Percentiles rank a stretch among this genome's conserved stretches.
Conservation (phyloP, 1,284 basidiomycete genomes). For the Puccinia novopanici region DNA sequence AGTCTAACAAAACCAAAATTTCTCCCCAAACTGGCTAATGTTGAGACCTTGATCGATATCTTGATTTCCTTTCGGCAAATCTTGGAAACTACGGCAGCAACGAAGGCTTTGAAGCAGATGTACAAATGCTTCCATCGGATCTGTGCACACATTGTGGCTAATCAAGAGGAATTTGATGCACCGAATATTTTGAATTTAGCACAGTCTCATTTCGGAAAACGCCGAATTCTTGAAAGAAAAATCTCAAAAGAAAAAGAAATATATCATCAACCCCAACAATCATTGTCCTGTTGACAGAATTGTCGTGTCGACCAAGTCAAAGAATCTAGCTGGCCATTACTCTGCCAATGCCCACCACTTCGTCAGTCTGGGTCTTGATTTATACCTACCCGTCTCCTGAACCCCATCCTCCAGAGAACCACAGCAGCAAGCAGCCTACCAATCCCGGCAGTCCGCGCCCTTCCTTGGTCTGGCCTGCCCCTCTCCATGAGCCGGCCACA, state of each 20-base stretch:
- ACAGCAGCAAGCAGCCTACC: not conserved
- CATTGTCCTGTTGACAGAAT: too few species aligned
- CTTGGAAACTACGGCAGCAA: slow-evolving; percentile 79
- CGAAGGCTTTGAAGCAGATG: slow-evolving; percentile 79
- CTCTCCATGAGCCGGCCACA: slow-evolving; percentile 67
- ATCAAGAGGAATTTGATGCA: slow-evolving; percentile 69
- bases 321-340: slow-evolving; percentile 70
- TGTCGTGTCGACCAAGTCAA: slow-evolving; percentile 60
- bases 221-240: slow-evolving; percentile 68
- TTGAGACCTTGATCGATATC: too few species aligned
- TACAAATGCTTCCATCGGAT: slow-evolving; percentile 86
- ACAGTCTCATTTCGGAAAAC: slow-evolving; percentile 86
- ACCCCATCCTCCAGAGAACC: not conserved
- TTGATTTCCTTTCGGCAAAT: slow-evolving; percentile 80
- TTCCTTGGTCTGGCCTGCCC: not conserved
- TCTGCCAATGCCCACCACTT: slow-evolving; percentile 83
- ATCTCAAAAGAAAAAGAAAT: slow-evolving; percentile 60
- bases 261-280: slow-evolving; percentile 54
- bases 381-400: not conserved
- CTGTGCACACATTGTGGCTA: slow-evolving; percentile 80
- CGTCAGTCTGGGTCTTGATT: slow-evolving; percentile 84
- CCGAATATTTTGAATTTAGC: slow-evolving; percentile 78
- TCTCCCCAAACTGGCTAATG: slow-evolving; percentile 72
- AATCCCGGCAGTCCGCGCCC: not conserved
- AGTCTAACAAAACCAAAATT: slow-evolving; percentile 82